Evolutionary conservation across 2,329 filamentous ascomycete genomes (phyloP).

Genomic region (Pseudocercospora vitis): DNA sequence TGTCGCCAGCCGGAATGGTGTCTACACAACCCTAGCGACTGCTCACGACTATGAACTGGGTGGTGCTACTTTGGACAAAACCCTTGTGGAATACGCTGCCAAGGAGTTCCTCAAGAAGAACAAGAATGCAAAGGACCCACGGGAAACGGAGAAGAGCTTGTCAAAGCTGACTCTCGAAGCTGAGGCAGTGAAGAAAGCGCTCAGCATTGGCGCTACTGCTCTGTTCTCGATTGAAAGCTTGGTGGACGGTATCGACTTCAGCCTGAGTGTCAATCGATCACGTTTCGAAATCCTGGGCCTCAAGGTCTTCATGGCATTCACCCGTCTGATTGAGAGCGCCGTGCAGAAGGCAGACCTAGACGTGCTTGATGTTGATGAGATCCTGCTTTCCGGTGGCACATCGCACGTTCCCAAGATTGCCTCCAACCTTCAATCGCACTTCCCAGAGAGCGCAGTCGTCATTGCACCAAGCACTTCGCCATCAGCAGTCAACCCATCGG

Average conservation of each 20-base stretch:
- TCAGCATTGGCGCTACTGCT: conserved; percentile 84
- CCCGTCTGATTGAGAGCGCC: conserved; percentile 76
- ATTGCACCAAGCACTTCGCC: conserved; percentile 78
- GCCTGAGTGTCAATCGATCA: conserved; percentile 85
- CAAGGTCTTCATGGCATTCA: conserved; percentile 87
- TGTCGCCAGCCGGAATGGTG: conserved; percentile 85
- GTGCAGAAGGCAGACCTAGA: conserved; percentile 92
- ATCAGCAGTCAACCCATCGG: conserved; percentile 86
- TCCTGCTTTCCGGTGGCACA: conserved; percentile 88
- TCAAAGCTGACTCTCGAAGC: conserved; percentile 92
- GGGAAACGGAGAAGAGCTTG: conserved; percentile 74
- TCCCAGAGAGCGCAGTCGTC: conserved; percentile 75
- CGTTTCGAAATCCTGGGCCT: conserved; percentile 86
- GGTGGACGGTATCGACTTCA: conserved; percentile 85
- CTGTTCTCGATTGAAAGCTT: conserved; percentile 92
- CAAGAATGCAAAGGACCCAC: conserved; percentile 70
- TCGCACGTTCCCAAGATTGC: conserved; percentile 94
- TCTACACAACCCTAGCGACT: conserved; percentile 93
- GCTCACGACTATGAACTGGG: conserved; percentile 94
- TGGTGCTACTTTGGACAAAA: conserved; percentile 81
- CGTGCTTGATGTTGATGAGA: conserved; percentile 88
- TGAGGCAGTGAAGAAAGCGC: conserved; percentile 86
- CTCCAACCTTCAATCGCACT: conserved; percentile 72
- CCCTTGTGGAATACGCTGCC: conserved; percentile 91
- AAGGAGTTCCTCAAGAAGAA: conserved; percentile 99